Base-by-base conservation (phyloP, 1,284 basidiomycete species). In the Ceratobasidium sp. region DNA sequence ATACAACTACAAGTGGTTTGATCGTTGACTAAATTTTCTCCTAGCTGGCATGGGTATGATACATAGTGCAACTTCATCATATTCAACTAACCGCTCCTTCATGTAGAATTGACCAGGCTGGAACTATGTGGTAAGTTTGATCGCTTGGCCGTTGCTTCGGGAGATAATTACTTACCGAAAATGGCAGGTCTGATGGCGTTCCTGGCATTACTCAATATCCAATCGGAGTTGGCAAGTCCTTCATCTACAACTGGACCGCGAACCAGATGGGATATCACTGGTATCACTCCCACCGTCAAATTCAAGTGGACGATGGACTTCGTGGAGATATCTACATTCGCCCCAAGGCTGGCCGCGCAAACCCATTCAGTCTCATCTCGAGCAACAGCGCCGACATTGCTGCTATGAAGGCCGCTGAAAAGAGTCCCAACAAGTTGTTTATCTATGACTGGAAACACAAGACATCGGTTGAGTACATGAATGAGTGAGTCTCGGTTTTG, bases 131-230 rank as follows among this genome's bases (percentile, higher is more conserved):
- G 67, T 71, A 31, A 11, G 67, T 47, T n/a, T 56, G 20, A 23
- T 23, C 7, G 8, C 20, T 20, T 15, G 2, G 3, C 23, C 17
- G 35, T 23, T n/a, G n/a, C n/a, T n/a, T n/a, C n/a, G n/a, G n/a
- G n/a, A n/a, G 31, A 37, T 31, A 39, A 20, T 33, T 47, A 49
- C 17, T 45, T 20, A 60, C n/a, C 35, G 17, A 39, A 31, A 28
- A 17, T 26, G 3, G 7, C 20, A 71, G 53, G 67, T 56, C 67
- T 8, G 67, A 71, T 23, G 67, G 67, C 5, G 77, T 77, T 7
- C 77, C 77, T n/a, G 76, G 76, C 2, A 56, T 77, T 42, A 77
- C 67, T 39, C 76, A 77, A 37, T 71, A 71, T 33, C 67, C 67
- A 11, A 71, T 71, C 23, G 31, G 51, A 17, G 20, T 71, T 8